These are phyloP conservation scores for Kurtzmaniella quercitrusa DNA, from an alignment of 1,139 yeast genomes.

Conservation along the genomic window DNA sequence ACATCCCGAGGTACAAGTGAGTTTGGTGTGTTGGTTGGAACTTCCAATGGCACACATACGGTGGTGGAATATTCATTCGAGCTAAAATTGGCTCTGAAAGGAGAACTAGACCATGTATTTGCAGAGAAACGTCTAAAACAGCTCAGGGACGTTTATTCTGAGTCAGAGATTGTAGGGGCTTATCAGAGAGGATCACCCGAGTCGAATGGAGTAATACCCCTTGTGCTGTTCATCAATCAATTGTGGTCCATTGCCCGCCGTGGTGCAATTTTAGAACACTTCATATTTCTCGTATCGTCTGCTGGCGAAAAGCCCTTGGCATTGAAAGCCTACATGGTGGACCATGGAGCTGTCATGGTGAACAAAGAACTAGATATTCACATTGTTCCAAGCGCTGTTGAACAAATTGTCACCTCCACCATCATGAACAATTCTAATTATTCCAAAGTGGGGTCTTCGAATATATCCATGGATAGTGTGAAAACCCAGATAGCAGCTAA, in stretches of 20 bases:
- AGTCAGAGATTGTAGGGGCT: constrained; percentile 24
- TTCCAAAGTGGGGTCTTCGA: background rate
- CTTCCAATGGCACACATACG: constrained; percentile 3
- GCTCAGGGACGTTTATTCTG: constrained; percentile 24
- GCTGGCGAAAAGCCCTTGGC: background rate
- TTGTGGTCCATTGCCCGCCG: background rate
- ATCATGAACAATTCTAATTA: constrained; percentile 22
- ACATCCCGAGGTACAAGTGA: constrained; percentile 13
- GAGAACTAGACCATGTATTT: constrained; percentile 19
- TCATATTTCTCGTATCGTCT: background rate
- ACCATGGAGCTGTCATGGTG: background rate
- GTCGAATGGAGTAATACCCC: constrained; percentile 10
- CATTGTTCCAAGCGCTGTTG: constrained; percentile 9
- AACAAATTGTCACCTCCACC: constrained; percentile 24
- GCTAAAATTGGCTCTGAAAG: background rate
- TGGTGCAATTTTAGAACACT: background rate
- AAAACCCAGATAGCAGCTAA: background rate
- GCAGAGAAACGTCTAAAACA: constrained; percentile 23
- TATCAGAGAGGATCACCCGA: constrained; percentile 17
- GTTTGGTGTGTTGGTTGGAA: constrained; percentile 29
- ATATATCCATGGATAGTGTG: background rate
- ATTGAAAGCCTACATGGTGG: background rate
- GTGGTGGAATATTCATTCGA: background rate
- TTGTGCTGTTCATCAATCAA: constrained; percentile 7
- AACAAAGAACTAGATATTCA: background rate